Evolutionary conservation across 1,284 basidiomycete species (phyloP).

Genomic region (Ganoderma lingzhi): DNA sequence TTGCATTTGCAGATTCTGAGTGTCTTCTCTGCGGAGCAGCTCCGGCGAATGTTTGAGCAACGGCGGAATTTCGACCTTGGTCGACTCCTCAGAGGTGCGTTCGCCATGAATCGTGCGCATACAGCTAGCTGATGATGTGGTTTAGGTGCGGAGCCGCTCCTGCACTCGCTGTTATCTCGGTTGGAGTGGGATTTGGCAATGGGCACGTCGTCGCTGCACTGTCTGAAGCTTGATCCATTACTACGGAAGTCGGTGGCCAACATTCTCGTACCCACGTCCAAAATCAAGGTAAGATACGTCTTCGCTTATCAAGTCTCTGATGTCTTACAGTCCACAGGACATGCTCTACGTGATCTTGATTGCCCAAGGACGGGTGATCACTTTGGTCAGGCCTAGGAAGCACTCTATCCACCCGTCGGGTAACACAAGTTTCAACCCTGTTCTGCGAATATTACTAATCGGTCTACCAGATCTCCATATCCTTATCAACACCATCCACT

Average conservation of each 20-base stretch:
- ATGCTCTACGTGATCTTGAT: slow-evolving; percentile 91
- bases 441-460: slow-evolving; percentile 6
- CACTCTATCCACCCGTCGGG: slow-evolving; percentile 96
- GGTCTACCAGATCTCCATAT: slow-evolving; percentile 79
- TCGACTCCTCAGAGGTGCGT: slow-evolving; percentile 80
- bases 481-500: slow-evolving; percentile 82
- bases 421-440: slow-evolving; percentile 41
- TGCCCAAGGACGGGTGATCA: slow-evolving; percentile 82
- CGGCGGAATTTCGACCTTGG: slow-evolving; percentile 93
- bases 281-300: slow-evolving; percentile 69
- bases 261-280: slow-evolving; percentile 77
- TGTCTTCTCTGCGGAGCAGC: slow-evolving; percentile 86
- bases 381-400: slow-evolving; percentile 88
- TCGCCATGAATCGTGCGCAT: background rate
- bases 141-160: slow-evolving; percentile 83
- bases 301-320: background rate
- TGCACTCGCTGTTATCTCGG: slow-evolving; percentile 73
- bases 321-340: slow-evolving; percentile 58
- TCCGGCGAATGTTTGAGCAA: slow-evolving; percentile 87
- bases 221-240: slow-evolving; percentile 75
- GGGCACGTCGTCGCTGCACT: slow-evolving; percentile 83
- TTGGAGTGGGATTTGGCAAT: slow-evolving; percentile 85
- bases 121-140: background rate
- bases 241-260: slow-evolving; percentile 80
- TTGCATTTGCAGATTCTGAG: slow-evolving; percentile 93